These are phyloP conservation scores for Penicillium subrubescens DNA, from an alignment of 495 filamentous ascomycete genomes.

Conservation along the genomic window DNA sequence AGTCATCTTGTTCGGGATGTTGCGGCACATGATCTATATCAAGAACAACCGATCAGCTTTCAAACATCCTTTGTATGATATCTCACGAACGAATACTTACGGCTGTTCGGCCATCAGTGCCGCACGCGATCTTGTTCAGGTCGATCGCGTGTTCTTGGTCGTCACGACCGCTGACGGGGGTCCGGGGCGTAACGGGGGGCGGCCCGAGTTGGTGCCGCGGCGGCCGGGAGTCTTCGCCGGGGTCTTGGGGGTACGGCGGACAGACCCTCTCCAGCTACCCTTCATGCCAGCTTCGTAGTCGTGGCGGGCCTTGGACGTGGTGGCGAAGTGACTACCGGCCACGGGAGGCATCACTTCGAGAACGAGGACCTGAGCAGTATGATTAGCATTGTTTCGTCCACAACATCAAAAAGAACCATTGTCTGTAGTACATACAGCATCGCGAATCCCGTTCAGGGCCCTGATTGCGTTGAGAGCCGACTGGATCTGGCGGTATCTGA, in stretches of 20 bases:
- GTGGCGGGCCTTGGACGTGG: neutral
- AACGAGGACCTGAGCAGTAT: slow-evolving; percentile 28
- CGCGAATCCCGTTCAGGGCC: slow-evolving; percentile 13
- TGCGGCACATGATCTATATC: slow-evolving; percentile 86
- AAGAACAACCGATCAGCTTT: slow-evolving; percentile 19
- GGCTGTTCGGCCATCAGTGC: slow-evolving; percentile 66
- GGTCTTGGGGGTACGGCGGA: neutral
- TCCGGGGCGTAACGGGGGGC: neutral
- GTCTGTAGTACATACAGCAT: slow-evolving; percentile 1
- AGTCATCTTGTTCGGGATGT: slow-evolving; percentile 90
- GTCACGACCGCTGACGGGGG: neutral
- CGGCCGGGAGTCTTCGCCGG: neutral
- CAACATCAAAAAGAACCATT: neutral
- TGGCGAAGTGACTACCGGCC: slow-evolving; percentile 2
- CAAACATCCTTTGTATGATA: neutral
- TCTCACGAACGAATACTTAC: slow-evolving; percentile 46
- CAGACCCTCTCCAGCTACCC: neutral
- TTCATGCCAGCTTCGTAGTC: neutral
- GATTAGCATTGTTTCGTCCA: neutral
- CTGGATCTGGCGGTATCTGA: slow-evolving; percentile 1
- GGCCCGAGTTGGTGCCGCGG: neutral
- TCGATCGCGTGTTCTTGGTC: neutral
- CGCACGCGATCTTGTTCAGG: neutral
- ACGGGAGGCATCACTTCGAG: slow-evolving; percentile 29
- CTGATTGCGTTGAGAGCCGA: slow-evolving; percentile 12